Percentiles rank a stretch among this genome's conserved stretches.
Conservation (phyloP, 768 basidiomycete genomes). For the Filobasidium wieringae region DNA sequence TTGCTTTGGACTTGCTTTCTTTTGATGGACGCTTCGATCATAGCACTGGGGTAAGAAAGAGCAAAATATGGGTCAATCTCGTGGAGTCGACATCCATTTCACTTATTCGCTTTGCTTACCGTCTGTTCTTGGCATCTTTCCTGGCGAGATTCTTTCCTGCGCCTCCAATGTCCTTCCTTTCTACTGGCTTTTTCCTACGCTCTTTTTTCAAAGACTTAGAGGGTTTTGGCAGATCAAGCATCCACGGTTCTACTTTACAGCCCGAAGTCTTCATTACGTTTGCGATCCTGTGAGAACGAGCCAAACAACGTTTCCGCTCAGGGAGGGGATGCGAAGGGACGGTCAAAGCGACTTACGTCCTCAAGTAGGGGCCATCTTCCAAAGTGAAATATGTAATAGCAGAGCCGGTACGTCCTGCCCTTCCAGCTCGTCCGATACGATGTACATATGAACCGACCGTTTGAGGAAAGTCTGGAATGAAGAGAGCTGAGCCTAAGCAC, state of each 20-base stretch:
- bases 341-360: constrained; percentile 46
- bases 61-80: background rate
- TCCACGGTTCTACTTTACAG: constrained; percentile 85
- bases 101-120: background rate
- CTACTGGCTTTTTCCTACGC: constrained; percentile 61
- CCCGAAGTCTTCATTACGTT: constrained; percentile 92
- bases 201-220: constrained; percentile 72
- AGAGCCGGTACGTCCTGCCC: constrained; percentile 81
- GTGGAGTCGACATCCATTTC: background rate
- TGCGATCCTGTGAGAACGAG: constrained; percentile 54
- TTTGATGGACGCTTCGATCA: constrained; percentile 15
- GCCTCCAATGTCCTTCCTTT: constrained; percentile 56
- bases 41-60: background rate
- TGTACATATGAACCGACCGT: constrained; percentile 93
- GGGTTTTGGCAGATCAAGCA: constrained; percentile 83
- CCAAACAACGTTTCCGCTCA: background rate
- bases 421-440: constrained; percentile 88
- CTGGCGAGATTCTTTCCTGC: constrained; percentile 37
- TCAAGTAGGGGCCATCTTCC: constrained; percentile 80
- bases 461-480: constrained; percentile 66
- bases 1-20: constrained; percentile 3
- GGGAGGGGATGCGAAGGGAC: constrained; percentile 6
- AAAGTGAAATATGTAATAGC: constrained; percentile 94
- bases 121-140: constrained; percentile 26
- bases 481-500: background rate